Base-by-base conservation (phyloP, 192 early-diverging fungal species). In the Coemansia sp. region DNA sequence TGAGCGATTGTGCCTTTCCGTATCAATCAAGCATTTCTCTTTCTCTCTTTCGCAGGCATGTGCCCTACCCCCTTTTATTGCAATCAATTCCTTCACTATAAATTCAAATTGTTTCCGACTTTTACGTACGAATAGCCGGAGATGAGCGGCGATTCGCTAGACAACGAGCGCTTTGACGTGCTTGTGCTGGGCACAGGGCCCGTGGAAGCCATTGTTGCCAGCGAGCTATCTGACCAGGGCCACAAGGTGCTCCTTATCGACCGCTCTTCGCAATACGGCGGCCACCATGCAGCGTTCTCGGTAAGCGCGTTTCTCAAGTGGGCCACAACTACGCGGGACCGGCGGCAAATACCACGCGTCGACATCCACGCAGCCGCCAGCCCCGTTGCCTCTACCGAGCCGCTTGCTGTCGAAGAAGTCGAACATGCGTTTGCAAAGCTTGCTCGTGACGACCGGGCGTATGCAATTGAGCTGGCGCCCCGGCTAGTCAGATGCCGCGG, bases 161-260 rank as follows among this genome's bases (percentile, higher is more conserved):
- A 85, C 24, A 71, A 85, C 21, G 85, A 84, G 39, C 66, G 83
- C 52, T 95, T 89, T 77, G 93, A 97, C 48, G 85, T 83, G 55
- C 88, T 95, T 44, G 80, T 97, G n/a, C 80, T 97, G 16, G 95
- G 95, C 24, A 97, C 95, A 8, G 95, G 95, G 9, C 76, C 93
- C 36, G 72, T 86, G 30, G 90, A 97, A 64, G 85, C 93, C 26
- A 90, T 97, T 18, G 63, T 94, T 7, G 93, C 95, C 20, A 92
- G 85, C 88, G 90, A 86, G 16, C 78, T 94, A 20, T 85, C 93
- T 11, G 85, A 88, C 6, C 81, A 72, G 20, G 91, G 89, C 14
- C 85, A 86, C 62, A 78, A 80, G 7, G 93, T 97, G 7, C 84
- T 94, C 8, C 94, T 95, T 69, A 73, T 95, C 21, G 95, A 97